Percentiles rank a stretch among this genome's conserved stretches.
Conservation (phyloP, 495 filamentous ascomycete genomes). For the Lasiosphaeriaceae sp. region DNA sequence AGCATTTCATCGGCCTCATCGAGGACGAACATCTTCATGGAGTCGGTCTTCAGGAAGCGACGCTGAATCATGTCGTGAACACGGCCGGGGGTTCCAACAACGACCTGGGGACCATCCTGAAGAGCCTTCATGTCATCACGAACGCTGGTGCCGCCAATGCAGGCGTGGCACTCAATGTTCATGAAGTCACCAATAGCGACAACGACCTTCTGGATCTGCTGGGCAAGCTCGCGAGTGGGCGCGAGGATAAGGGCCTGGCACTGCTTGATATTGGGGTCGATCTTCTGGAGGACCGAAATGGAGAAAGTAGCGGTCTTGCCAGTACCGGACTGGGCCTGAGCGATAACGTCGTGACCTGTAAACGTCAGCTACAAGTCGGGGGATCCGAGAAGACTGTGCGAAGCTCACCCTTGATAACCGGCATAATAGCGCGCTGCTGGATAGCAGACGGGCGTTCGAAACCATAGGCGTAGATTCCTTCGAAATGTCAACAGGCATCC, state of each 20-base stretch:
- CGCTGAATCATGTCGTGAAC: slow-evolving; percentile 99
- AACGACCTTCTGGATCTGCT: slow-evolving; percentile 96
- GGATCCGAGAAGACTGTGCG: slow-evolving; percentile 1
- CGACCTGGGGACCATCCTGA: slow-evolving; percentile 94
- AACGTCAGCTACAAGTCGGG: slow-evolving; percentile 24
- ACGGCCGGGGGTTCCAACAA: slow-evolving; percentile 91
- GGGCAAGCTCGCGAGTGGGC: slow-evolving; percentile 94
- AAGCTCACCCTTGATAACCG: slow-evolving; percentile 96
- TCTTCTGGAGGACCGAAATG: slow-evolving; percentile 93
- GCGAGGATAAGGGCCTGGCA: slow-evolving; percentile 96
- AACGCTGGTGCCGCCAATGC: slow-evolving; percentile 96
- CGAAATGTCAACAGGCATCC: slow-evolving; percentile 15
- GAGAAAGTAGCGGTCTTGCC: slow-evolving; percentile 99
- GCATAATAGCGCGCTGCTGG: slow-evolving; percentile 99
- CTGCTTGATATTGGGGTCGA: slow-evolving; percentile 78
- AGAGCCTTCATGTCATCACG: slow-evolving; percentile 96
- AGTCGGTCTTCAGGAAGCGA: slow-evolving; percentile 83
- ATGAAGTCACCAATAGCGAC: slow-evolving; percentile 98
- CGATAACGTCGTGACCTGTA: slow-evolving; percentile 89
- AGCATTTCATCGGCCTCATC: slow-evolving; percentile 93
- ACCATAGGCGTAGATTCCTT: slow-evolving; percentile 98
- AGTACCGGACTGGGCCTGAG: slow-evolving; percentile 97
- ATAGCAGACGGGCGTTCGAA: slow-evolving; percentile 99
- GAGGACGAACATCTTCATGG: slow-evolving; percentile 99
- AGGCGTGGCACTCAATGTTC: slow-evolving; percentile 98